These are phyloP conservation scores for Saccharomycopsis oosterbeekiorum DNA, from an alignment of 805 yeast genomes.

Conservation along the genomic window DNA sequence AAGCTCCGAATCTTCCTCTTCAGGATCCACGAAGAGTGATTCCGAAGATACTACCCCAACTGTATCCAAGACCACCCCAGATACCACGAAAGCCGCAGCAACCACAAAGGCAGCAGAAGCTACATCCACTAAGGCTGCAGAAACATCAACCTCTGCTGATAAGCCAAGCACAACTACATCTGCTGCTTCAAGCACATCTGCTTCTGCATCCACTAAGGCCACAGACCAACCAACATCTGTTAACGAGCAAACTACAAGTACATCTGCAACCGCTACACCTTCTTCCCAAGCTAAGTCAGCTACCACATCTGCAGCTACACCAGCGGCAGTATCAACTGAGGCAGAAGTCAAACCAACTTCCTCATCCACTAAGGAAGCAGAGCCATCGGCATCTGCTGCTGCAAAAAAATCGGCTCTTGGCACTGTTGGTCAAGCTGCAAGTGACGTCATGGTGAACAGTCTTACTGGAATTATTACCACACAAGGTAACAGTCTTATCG, in stretches of 20 bases:
- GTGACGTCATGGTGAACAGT: not conserved
- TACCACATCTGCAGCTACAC: too few relatives aligned
- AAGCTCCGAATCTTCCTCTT: not conserved
- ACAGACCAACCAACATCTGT: not conserved
- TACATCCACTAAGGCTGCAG: not conserved
- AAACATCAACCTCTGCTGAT: not conserved
- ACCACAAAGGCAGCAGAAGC: not conserved
- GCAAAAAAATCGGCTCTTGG: not conserved
- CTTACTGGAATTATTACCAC: not conserved
- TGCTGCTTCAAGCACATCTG: too few relatives aligned
- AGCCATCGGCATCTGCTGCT: not conserved
- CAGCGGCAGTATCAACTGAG: not conserved
- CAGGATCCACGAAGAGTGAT: not conserved
- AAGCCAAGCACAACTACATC: too few relatives aligned
- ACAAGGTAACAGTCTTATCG: not conserved
- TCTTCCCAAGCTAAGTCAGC: too few relatives aligned
- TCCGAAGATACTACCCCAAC: not conserved
- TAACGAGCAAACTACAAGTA: not conserved
- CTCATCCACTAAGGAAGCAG: not conserved
- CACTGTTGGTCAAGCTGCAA: not conserved
- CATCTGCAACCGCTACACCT: not conserved
- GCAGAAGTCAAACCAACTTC: not conserved
- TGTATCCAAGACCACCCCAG: not conserved
- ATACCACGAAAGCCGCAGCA: not conserved
- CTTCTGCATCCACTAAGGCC: not conserved